A percentile compares a stretch with the other conserved stretches of the same genome.
These are phyloP conservation scores for Erythrophleum ivorense DNA, from an alignment of 331 rosid genomes.

Conservation along the genomic window DNA sequence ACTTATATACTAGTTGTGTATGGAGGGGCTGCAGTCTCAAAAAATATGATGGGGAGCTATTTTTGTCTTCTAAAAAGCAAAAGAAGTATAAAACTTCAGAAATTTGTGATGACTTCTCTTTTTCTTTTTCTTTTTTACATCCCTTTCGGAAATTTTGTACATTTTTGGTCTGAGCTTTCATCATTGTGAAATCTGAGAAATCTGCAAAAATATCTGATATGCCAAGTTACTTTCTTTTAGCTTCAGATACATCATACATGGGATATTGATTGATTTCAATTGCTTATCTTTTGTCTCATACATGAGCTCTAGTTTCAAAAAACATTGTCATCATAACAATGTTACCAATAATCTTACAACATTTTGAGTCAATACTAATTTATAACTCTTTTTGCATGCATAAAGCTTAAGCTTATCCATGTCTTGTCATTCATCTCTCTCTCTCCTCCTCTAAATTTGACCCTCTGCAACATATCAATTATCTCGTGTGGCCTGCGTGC, in stretches of 20 bases:
- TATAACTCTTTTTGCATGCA: slow-evolving; percentile 40
- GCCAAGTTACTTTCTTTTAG: slow-evolving; percentile 35
- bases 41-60: slow-evolving; percentile 53
- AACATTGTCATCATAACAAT: slow-evolving; percentile 16
- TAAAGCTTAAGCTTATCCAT: slow-evolving; percentile 20
- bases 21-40: slow-evolving; percentile 52
- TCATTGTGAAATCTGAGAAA: slow-evolving; percentile 50
- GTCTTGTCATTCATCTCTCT: slow-evolving; percentile 22
- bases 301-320: slow-evolving; percentile 37
- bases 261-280: slow-evolving; percentile 14
- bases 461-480: slow-evolving; percentile 24
- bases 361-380: neutral
- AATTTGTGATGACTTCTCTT: slow-evolving; percentile 47
- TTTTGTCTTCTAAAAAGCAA: slow-evolving; percentile 46
- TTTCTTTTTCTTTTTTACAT: neutral
- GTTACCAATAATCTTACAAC: neutral
- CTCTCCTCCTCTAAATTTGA: slow-evolving; percentile 37
- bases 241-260: neutral
- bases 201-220: slow-evolving; percentile 52
- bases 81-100: slow-evolving; percentile 27
- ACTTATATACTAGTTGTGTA: slow-evolving; percentile 1
- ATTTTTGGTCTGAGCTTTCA: slow-evolving; percentile 44
- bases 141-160: slow-evolving; percentile 34
- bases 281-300: slow-evolving; percentile 36
- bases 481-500: neutral